These are phyloP conservation scores for Suhomyces anneliseae DNA, from an alignment of 1,139 yeast genomes.

Conservation along the genomic window DNA sequence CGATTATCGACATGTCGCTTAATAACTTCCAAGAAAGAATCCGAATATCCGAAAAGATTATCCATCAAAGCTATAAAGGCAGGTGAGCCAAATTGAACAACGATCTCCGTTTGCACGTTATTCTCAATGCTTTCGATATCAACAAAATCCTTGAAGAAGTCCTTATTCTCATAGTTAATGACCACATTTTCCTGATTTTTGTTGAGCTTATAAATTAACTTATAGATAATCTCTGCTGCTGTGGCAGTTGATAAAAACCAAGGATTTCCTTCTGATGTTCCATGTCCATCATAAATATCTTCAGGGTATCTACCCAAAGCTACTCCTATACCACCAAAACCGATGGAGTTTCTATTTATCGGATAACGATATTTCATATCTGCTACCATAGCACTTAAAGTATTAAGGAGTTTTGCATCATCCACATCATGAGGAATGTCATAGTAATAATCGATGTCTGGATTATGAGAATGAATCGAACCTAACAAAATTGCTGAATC, in stretches of 20 bases:
- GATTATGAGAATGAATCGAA: slow-evolving; percentile 61
- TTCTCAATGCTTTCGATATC: slow-evolving; percentile 14
- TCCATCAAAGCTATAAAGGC: slow-evolving; percentile 47
- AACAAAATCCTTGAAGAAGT: slow-evolving; percentile 33
- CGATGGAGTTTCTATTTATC: slow-evolving; percentile 55
- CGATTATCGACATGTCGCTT: slow-evolving; percentile 67
- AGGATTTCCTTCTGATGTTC: slow-evolving; percentile 80
- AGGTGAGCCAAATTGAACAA: slow-evolving; percentile 38
- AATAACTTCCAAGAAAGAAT: slow-evolving; percentile 72
- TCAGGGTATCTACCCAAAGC: slow-evolving; percentile 94
- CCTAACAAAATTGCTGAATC: slow-evolving; percentile 81
- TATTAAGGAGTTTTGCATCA: slow-evolving; percentile 55
- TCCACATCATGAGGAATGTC: slow-evolving; percentile 61
- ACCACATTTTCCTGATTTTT: slow-evolving; percentile 24
- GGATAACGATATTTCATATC: slow-evolving; percentile 78
- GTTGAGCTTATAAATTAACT: slow-evolving; percentile 28
- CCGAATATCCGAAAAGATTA: slow-evolving; percentile 61
- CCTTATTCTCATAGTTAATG: slow-evolving; percentile 26
- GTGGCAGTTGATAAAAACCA: slow-evolving; percentile 91
- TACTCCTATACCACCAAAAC: slow-evolving; percentile 49
- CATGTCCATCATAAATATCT: slow-evolving; percentile 83
- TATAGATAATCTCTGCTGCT: slow-evolving; percentile 63
- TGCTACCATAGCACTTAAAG: slow-evolving; percentile 55
- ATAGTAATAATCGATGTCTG: slow-evolving; percentile 29
- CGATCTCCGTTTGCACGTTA: slow-evolving; percentile 1